Evolutionary conservation across 2,329 filamentous ascomycete species (phyloP).

Genomic region (Mycocentrospora acerina): DNA sequence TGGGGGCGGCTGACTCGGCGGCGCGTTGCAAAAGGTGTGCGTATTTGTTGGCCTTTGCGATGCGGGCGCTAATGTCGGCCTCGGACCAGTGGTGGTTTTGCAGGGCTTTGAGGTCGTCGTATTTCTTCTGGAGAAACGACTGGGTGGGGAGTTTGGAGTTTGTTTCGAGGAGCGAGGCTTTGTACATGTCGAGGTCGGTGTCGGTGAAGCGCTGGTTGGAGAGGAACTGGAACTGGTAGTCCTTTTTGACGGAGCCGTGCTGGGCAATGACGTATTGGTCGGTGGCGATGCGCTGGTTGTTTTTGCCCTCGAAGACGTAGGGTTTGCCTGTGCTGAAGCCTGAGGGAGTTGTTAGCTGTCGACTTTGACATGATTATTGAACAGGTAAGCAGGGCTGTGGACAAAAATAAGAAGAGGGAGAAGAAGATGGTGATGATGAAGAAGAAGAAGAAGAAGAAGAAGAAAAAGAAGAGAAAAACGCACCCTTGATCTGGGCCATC

Average conservation of each 20-base stretch:
- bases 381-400: too few relatives aligned
- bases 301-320: conserved; percentile 75
- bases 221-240: conserved; percentile 88
- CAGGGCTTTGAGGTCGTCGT: conserved; percentile 76
- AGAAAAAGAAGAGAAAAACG: conserved; percentile 11
- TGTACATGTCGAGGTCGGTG: conserved; percentile 80
- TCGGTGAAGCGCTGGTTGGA: conserved; percentile 86
- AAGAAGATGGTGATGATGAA: too few relatives aligned
- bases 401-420: too few relatives aligned
- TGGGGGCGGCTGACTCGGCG: conserved; percentile 61
- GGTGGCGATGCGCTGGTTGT: conserved; percentile 76
- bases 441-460: too few relatives aligned
- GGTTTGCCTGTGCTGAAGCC: conserved; percentile 77
- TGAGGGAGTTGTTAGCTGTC: conserved; percentile 46
- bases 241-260: conserved; percentile 78
- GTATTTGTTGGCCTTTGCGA: conserved; percentile 64
- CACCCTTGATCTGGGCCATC: conserved; percentile 85
- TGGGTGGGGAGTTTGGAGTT: conserved; percentile 74
- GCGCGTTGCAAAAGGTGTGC: conserved; percentile 61
- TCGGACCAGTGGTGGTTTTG: conserved; percentile 81
- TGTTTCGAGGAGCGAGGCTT: conserved; percentile 68
- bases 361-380: too few relatives aligned
- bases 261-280: conserved; percentile 82
- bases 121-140: conserved; percentile 67
- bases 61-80: conserved; percentile 76